Evolutionary conservation across 805 yeast genomes (phyloP).

Genomic region (Nakazawaea ernobii): DNA sequence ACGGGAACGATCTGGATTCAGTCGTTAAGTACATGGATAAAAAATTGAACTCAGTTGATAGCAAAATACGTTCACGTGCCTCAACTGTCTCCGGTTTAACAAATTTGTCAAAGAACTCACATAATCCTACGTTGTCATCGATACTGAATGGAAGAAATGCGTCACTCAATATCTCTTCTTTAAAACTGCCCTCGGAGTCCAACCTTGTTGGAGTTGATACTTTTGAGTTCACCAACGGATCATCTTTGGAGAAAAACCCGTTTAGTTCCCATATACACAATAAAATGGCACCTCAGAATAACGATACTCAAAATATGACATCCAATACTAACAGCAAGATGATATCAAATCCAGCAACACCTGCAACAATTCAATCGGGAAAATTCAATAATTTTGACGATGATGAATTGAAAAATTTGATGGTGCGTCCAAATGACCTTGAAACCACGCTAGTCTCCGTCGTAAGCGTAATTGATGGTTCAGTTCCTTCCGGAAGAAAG

Average conservation of each 20-base stretch:
- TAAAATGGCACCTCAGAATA: too few relatives aligned
- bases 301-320: background rate
- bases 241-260: background rate
- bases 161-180: background rate
- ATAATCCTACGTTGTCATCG: too few relatives aligned
- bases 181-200: constrained; percentile 1
- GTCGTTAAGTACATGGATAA: constrained; percentile 12
- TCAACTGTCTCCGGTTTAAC: background rate
- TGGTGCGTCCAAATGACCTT: constrained; percentile 11
- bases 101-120: too few relatives aligned
- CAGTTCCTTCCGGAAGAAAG: background rate
- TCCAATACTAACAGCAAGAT: too few relatives aligned
- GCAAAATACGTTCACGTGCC: background rate
- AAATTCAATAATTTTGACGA: constrained; percentile 4
- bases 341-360: background rate
- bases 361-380: background rate
- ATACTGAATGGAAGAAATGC: background rate
- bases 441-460: constrained; percentile 7
- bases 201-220: background rate
- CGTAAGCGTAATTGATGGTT: constrained; percentile 9
- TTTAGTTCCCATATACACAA: background rate
- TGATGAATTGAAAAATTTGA: constrained; percentile 5
- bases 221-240: background rate
- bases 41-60: constrained; percentile 1
- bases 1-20: constrained; percentile 6